Evolutionary conservation across 768 basidiomycete species (phyloP), one percentile per base, ranked within the genome.

Genomic region (Tremella yokohamensis): DNA sequence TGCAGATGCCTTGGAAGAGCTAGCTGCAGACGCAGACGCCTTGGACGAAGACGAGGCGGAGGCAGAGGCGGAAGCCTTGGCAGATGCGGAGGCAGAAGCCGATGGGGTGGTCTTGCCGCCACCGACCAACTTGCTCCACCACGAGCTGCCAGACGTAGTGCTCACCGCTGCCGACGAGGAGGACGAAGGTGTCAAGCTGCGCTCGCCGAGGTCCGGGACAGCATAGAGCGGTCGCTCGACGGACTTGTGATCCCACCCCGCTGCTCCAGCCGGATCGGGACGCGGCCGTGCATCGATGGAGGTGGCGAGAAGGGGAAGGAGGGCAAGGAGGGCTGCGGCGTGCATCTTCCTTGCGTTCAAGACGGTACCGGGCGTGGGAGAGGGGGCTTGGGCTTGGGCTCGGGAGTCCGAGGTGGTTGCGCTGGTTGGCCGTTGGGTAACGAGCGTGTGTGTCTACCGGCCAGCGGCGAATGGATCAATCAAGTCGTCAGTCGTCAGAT

Each of bases 301-400:
- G 42, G 22, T n/a, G 42, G 15, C 42, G 42, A 45, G 42, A 45
- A 45, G 42, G 42, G 42, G 42, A 45, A 45, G 42, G 42, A 45
- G 42, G 4, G 42, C 22, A 8, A 45, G 22, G n/a, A 45, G 22
- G n/a, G 42, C n/a, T 4, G 7, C 22, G 22, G 42, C 7, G 42
- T 18, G 42, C 42, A 45, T 45, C 22, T 45, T 22, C 29, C 11
- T 11, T 11, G 29, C 4, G 29, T 34, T 4, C 11, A 6, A 6
- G 29, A 34, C 4, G 29, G 29, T 34, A 34, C 29, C 11, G 29
- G 29, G 29, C 29, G 29, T 6, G 29, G 11, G 29, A 34, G 6
- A 11, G 11, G 29, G 29, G 29, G 29, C 29, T 6, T 4, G 29
- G 29, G 11, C 11, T n/a, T n/a, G n/a, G n/a, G n/a, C 29, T 34